Evolutionary conservation across 2,329 filamentous ascomycete species (phyloP).

Genomic region (Neobulgaria alba): DNA sequence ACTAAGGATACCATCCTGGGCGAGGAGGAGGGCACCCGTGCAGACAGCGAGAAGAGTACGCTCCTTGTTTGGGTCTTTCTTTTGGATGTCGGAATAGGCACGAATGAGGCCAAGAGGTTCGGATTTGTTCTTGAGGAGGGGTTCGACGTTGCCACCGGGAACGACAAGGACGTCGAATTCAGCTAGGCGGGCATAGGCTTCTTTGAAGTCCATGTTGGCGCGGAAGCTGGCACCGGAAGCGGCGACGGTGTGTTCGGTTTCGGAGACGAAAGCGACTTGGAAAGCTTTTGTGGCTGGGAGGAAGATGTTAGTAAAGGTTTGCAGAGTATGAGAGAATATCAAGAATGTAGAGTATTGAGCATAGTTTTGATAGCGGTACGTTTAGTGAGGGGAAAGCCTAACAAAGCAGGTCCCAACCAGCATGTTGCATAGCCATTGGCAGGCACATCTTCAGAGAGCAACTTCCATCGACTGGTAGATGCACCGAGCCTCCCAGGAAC

Average conservation of each 20-base stretch:
- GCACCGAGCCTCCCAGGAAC: too few relatives aligned
- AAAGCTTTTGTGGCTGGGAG: conserved; percentile 24
- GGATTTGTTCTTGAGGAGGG: conserved; percentile 56
- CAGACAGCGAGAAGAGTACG: conserved; percentile 74
- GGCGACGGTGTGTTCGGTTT: conserved; percentile 45
- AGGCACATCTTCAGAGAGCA: too few relatives aligned
- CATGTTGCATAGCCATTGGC: too few relatives aligned
- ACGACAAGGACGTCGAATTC: conserved; percentile 70
- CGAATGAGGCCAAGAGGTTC: conserved; percentile 66
- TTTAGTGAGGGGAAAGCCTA: too few relatives aligned
- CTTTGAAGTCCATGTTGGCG: conserved; percentile 69
- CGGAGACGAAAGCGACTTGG: conserved; percentile 26
- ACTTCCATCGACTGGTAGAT: too few relatives aligned
- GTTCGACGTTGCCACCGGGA: conserved; percentile 56
- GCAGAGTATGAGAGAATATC: not conserved
- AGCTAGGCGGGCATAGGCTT: conserved; percentile 55
- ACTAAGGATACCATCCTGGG: conserved; percentile 65
- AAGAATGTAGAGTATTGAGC: not conserved
- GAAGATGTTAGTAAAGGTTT: conserved; percentile 1
- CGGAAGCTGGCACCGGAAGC: conserved; percentile 60
- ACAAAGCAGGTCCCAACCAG: too few relatives aligned
- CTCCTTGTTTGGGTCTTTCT: conserved; percentile 69
- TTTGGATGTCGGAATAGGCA: conserved; percentile 70
- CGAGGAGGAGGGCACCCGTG: conserved; percentile 71
- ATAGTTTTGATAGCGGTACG: too few relatives aligned